Evolutionary conservation across 1,139 yeast species (phyloP), one percentile per base, ranked within the genome.

Genomic region (Pichia sp.): DNA sequence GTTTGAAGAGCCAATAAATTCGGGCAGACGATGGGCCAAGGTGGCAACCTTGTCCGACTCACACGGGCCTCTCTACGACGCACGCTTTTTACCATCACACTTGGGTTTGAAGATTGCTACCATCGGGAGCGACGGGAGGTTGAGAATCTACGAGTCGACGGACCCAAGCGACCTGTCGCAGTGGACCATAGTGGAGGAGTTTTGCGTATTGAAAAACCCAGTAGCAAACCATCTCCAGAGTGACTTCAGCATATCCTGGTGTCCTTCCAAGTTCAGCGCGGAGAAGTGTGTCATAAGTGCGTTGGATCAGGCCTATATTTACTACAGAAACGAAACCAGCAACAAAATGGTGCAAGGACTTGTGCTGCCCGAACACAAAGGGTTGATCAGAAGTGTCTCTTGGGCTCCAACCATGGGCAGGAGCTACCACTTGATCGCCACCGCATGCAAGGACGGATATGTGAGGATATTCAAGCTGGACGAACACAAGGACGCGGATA

Each of bases 371-470:
- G 97, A 90, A 51, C 98, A 92, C 68, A 79, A 82, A 57, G 96
- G 96, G 1, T 77, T 93, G 50, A 90, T 93, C 47, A 76, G 98
- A 61, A 88, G 93, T 42, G 90, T 93, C 8, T 80, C 95, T 49
- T 93, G 99, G 99, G 99, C 98, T 0, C 97, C 98, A 6, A 84
- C 95, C 0, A 89, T 92, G 87, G 99, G 98, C 1, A 76, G 97
- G 61, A 84, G 85, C 57, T 88, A 84, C 68, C 96, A 93, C 64
- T 73, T 90, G 52, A 78, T 93, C 48, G 99, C 99, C 1, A 92
- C 98, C 0, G 99, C 96, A 2, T 90, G 96, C 67, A 90, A 90
- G 69, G 99, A 93, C 69, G 99, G 98, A 0, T 84, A 76, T 65
- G 92, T 93, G 19, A 79, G 98, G 53, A 86, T 93, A 3, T 92